Base-by-base conservation (phyloP, 192 early-diverging fungal species). In the Gorgonomyces haynaldii region DNA sequence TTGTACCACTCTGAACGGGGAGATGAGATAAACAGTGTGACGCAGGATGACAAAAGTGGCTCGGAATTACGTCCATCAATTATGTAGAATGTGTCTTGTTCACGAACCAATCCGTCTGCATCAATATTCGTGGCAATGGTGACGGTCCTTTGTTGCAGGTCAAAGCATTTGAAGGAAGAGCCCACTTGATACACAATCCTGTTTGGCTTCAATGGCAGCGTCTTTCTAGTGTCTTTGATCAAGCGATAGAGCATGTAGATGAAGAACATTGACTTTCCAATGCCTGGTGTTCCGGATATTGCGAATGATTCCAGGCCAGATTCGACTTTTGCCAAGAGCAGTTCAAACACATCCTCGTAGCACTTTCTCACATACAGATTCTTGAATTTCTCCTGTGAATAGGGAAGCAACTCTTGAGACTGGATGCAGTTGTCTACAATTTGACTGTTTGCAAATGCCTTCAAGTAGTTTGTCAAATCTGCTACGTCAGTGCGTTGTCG, bases 181-280 rank as follows among this genome's bases (percentile, higher is more conserved):
- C n/a, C n/a, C n/a, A n/a, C n/a, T n/a, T 47, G 45, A 47, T 47
- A 47, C 0, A 47, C 45, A 1, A 47, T 1, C 1, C 35, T 0
- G 45, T 47, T 47, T 47, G 45, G 45, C 26, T 47, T 47, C 24
- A 47, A 47, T 9, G 45, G 24, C 45, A 47, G 27, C 6, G 26
- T 37, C 28, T 56, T 39, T 12, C 13, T 43, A n/a, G 8, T 9
- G 53, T 54, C 53, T 1, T 49, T 13, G 8, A 56, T 21, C 32
- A 56, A 56, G 37, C 48, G 54, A 53, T 56, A 57, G 21, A 56
- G 28, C 17, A 56, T 56, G 37, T 56, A 56, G 50, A 56, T 19
- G 26, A 56, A 37, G 53, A 56, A 52, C n/a, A 56, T 21, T 9
- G 54, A 56, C 28, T 56, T 56, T 56, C 54, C 54, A 22, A 56